Percentiles rank a stretch among this genome's conserved stretches.
These are phyloP conservation scores for Adiantum capillusveneris DNA, from an alignment of 75 land plant species.

Conservation along the genomic window DNA sequence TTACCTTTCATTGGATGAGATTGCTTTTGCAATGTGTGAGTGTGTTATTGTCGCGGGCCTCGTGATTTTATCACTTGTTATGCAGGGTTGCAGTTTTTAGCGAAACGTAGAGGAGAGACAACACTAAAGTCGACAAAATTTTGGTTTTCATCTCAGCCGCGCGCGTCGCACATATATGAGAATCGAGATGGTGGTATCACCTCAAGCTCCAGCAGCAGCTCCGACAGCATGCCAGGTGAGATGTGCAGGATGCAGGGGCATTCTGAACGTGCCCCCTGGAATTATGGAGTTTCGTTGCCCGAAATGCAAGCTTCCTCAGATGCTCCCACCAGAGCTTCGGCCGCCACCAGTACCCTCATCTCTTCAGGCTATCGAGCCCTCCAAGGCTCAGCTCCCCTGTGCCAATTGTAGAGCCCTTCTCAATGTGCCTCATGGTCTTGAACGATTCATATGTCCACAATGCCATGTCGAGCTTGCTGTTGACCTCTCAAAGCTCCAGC, in stretches of 20 bases:
- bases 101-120: too few relatives aligned
- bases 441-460: constrained; percentile 80
- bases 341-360: neutral
- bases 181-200: too few relatives aligned
- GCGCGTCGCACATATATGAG: too few relatives aligned
- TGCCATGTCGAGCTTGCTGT: constrained; percentile 73
- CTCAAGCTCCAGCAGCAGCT: too few relatives aligned
- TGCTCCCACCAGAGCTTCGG: constrained; percentile 70
- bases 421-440: constrained; percentile 80
- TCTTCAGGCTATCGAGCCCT: constrained; percentile 66
- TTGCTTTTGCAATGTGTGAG: too few relatives aligned
- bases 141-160: too few relatives aligned
- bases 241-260: constrained; percentile 75
- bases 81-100: too few relatives aligned
- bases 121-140: too few relatives aligned
- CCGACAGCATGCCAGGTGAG: constrained; percentile 57
- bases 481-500: constrained; percentile 52
- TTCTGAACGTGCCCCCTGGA: constrained; percentile 64
- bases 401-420: constrained; percentile 76
- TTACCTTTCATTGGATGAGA: too few relatives aligned
- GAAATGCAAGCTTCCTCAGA: constrained; percentile 69
- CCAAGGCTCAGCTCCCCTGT: constrained; percentile 94
- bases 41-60: too few relatives aligned
- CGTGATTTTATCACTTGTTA: too few relatives aligned
- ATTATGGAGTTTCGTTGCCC: constrained; percentile 79